A percentile compares a stretch with the other conserved stretches of the same genome.
phyloP scores from a whole-genome alignment of 1,284 basidiomycete species.

The Rhodotorula mucilaginosa region DNA sequence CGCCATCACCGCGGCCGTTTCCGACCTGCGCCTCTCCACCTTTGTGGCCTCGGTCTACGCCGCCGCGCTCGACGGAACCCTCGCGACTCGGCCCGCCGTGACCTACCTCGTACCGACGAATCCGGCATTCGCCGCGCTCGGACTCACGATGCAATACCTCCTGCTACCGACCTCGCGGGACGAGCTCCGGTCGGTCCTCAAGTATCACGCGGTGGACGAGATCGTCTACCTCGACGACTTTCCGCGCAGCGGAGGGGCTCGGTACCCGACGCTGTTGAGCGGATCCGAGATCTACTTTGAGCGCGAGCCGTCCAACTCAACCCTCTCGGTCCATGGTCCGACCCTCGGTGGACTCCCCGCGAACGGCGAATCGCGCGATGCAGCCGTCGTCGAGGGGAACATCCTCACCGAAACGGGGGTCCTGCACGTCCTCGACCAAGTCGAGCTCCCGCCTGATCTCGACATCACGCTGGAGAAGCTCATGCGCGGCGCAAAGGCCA shows the following conservation, averaged over 20 bases:
- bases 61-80: constrained; percentile 65
- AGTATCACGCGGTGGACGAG: constrained; percentile 76
- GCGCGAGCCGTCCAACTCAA: constrained; percentile 19
- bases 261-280: constrained; percentile 48
- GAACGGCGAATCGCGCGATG: constrained; percentile 41
- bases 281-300: constrained; percentile 51
- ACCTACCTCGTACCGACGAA: constrained; percentile 88
- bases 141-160: constrained; percentile 84
- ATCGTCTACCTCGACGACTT: constrained; percentile 71
- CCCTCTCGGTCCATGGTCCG: constrained; percentile 41
- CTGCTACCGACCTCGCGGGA: constrained; percentile 65
- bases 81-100: constrained; percentile 62
- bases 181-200: constrained; percentile 76
- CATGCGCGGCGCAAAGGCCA: constrained; percentile 72
- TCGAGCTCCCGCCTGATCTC: constrained; percentile 79
- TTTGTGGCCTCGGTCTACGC: constrained; percentile 89
- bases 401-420: constrained; percentile 83
- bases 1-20: constrained; percentile 75
- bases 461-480: constrained; percentile 84
- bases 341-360: constrained; percentile 60
- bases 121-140: constrained; percentile 78
- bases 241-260: constrained; percentile 45
- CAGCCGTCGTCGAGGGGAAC: constrained; percentile 54
- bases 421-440: constrained; percentile 78
- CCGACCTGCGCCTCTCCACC: constrained; percentile 75